Base-by-base conservation (phyloP, 1,139 yeast genomes). In the Taphrina deformans region DNA sequence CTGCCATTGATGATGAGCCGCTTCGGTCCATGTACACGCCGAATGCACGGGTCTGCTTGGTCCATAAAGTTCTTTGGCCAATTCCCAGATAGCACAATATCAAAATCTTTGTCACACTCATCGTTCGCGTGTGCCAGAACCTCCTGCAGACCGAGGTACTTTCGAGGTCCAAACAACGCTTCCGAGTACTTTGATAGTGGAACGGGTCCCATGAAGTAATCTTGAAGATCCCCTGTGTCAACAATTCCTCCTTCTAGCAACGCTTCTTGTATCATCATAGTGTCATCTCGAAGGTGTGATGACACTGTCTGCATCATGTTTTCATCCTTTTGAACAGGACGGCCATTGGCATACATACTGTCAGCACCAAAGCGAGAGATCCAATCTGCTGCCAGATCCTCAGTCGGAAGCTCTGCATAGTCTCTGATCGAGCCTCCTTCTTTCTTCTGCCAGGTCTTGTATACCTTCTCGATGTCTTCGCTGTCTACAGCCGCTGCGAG, bases 311-410 rank as follows among this genome's bases (percentile, higher is more conserved):
- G 75, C 51, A 83, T 78, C 79, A 84, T 78, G 51, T 75, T 74
- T 23, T 78, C 79, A 40, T 76, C 75, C 21, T 69, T 67, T 40
- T 79, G 72, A 9, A 75, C 74, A 12, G 77, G 72, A 10, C 89
- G 80, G 51, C 98, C 98, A 74, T 93, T 89, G 48, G 85, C 83
- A 62, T 90, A 80, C 3, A 89, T 77, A 0, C 83, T 76, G 0
- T 92, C 86, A 0, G 75, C 45, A 27, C 51, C 45, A 31, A 44
- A 52, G 1, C 59, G 52, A 12, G 53, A 50, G 23, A 31, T 29
- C 63, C 63, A 59, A 16, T 59, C 63, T 18, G 18, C 24, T 9
- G 48, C 18, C 21, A 24, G 6, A 7, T n/a, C 23, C 12, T n/a
- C 40, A 7, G 45, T 29, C 2, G 29, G 40, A 14, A 55, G 38